These are phyloP conservation scores for Infundibulicybe gibba DNA, from an alignment of 768 basidiomycete genomes.

Conservation along the genomic window DNA sequence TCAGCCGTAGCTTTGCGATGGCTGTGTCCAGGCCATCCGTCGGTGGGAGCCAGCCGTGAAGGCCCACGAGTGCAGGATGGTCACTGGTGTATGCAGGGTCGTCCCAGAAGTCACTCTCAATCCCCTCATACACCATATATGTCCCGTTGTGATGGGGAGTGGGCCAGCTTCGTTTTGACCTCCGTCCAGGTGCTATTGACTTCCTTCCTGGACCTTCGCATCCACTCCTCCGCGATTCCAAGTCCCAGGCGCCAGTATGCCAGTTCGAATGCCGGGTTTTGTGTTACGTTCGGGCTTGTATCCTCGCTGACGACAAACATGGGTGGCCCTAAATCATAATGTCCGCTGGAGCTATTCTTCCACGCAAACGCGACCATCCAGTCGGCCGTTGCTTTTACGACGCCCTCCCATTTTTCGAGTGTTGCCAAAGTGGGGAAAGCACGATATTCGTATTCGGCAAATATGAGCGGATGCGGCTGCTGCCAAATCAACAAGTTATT, in stretches of 20 bases:
- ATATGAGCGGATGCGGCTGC: conserved; percentile 56
- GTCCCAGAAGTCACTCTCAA: conserved; percentile 48
- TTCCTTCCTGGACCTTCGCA: conserved; percentile 35
- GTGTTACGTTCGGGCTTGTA: conserved; percentile 49
- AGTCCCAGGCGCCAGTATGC: conserved; percentile 56
- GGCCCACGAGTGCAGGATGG: conserved; percentile 53
- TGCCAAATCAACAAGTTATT: conserved; percentile 65
- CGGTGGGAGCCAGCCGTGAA: conserved; percentile 55
- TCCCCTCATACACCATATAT: conserved; percentile 56
- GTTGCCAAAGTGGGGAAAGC: conserved; percentile 33
- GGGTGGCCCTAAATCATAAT: conserved; percentile 58
- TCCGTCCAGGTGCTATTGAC: conserved; percentile 38
- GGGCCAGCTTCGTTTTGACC: conserved; percentile 43
- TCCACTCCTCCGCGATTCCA: conserved; percentile 44
- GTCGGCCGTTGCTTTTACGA: conserved; percentile 51
- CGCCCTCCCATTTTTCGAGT: conserved; percentile 45
- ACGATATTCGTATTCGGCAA: conserved; percentile 56
- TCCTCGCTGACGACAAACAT: conserved; percentile 56
- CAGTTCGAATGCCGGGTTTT: conserved; percentile 56
- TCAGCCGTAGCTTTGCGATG: conserved; percentile 47
- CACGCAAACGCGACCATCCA: conserved; percentile 60
- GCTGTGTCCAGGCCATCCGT: conserved; percentile 42
- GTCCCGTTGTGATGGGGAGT: conserved; percentile 46
- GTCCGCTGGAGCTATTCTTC: conserved; percentile 40
- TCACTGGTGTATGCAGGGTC: conserved; percentile 48